Evolutionary conservation across 2,329 filamentous ascomycete genomes (phyloP), one percentile per base, ranked within the genome.

Genomic region (Penicillium freii): DNA sequence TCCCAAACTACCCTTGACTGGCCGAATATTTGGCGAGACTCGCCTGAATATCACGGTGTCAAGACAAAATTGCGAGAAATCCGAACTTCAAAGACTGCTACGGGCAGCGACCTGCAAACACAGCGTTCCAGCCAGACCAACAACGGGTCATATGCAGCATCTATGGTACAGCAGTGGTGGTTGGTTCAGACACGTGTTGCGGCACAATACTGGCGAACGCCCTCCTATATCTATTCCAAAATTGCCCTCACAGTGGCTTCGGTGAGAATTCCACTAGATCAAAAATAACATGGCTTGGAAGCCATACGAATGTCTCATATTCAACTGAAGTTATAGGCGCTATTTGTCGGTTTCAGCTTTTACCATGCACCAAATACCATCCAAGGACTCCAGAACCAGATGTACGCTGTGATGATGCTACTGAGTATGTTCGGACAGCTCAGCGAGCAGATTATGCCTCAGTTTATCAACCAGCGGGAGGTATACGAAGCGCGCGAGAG

Each of bases 131-230:
- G 8, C n/a, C 36, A 19, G 17, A 19, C 9, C 4, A 38, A 38
- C 17, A 38, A 19, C 8, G 17, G 17, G 17, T 38, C 17, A 19
- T 38, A 38, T 38, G 36, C 36, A 9, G 36, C 36, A 38, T 2
- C 36, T n/a, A n/a, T 39, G 77, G 64, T 89, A 87, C 73, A 81
- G 9, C 52, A 25, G 13, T 38, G 17, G 13, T 90, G 93, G 70
- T 94, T 94, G 59, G 90, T 91, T 50, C 81, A 83, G 23, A 74
- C 81, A 62, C 89, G 91, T 66, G 88, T 92, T 33, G 92, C 92
- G 78, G 82, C 91, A 72, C 91, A 95, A 73, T 93, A 92, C 81
- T 95, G 91, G 90, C 87, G 91, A 58, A 91, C 87, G 0, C 91
- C 91, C 0, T 84, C 85, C 2, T 95, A 95, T 77, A 92, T 95